Evolutionary conservation across 1,284 basidiomycete genomes (phyloP), one percentile per base, ranked within the genome.

Genomic region (Taiwanofungus camphoratus): DNA sequence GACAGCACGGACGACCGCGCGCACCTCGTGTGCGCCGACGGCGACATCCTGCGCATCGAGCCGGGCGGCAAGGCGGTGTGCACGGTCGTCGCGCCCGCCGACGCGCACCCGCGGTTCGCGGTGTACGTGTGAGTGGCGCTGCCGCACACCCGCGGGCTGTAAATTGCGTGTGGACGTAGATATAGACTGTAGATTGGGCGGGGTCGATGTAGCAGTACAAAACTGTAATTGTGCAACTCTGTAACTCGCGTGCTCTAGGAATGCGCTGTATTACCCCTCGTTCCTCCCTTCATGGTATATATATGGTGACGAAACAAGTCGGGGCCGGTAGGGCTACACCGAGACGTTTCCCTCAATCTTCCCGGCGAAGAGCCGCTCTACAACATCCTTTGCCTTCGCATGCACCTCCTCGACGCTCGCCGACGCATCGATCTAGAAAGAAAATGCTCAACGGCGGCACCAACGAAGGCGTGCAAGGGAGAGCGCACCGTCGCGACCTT

Each of bases 401-500:
- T 92, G 78, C 13, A 94, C 91, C 38, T 79, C 74, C 11, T 91
- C 84, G 37, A 92, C 71, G 5, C 78, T 58, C n/a, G 72, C 74
- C 4, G 84, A 80, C 38, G 87, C 84, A 60, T 94, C 82, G 51
- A 95, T 78, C 91, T 92, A 56, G 21, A 19, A 5, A 42, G 11
- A 39, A 22, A 29, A 16, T 15, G 21, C 26, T 12, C 48, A 39
- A 26, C 46, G 29, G 53, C 27, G n/a, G 22, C 29, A 36, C 23
- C 18, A 3, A 20, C 18, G 36, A 24, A 24, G 20, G 5, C 5
- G 39, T 26, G 15, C 18, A 42, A 43, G 23, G 34, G 18, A 37
- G 23, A 13, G 64, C 77, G 49, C 53, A 93, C 92, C 69, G 90
- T 77, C 16, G 82, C 82, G 15, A 97, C 90, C 62, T 92, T 92